phyloP scores from a whole-genome alignment of 2,329 filamentous ascomycete species.

The Aspergillus chevalieri region DNA sequence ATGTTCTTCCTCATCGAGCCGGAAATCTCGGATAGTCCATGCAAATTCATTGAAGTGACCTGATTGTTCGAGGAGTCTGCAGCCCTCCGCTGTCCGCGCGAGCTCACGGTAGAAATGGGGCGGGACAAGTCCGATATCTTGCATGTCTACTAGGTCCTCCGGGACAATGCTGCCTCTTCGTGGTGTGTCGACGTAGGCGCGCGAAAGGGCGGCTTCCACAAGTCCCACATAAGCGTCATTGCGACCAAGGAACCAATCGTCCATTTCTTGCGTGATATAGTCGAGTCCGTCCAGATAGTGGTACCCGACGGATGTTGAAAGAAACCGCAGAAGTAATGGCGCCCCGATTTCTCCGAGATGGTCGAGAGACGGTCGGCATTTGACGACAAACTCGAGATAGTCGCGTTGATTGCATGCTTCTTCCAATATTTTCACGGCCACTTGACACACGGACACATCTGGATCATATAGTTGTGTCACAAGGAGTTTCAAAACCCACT shows the following conservation, averaged over 20 bases:
- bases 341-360: conserved; percentile 96
- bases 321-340: conserved; percentile 80
- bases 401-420: conserved; percentile 91
- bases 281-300: conserved; percentile 95
- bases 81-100: conserved; percentile 86
- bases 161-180: conserved; percentile 45
- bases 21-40: conserved; percentile 78
- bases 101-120: conserved; percentile 97
- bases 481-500: conserved; percentile 94
- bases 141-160: conserved; percentile 55
- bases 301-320: conserved; percentile 94
- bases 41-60: conserved; percentile 95
- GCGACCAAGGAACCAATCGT: conserved; percentile 96
- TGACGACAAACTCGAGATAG: conserved; percentile 91
- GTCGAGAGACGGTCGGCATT: conserved; percentile 88
- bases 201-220: conserved; percentile 90
- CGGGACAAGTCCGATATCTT: conserved; percentile 61
- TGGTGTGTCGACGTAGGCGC: conserved; percentile 61
- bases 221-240: conserved; percentile 94
- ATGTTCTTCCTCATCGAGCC: conserved; percentile 73
- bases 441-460: conserved; percentile 91
- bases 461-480: conserved; percentile 98
- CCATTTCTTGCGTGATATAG: conserved; percentile 99
- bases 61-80: conserved; percentile 80
- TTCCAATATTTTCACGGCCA: conserved; percentile 93